phyloP scores from a whole-genome alignment of 768 basidiomycete genomes.

The Auricularia cornea region DNA sequence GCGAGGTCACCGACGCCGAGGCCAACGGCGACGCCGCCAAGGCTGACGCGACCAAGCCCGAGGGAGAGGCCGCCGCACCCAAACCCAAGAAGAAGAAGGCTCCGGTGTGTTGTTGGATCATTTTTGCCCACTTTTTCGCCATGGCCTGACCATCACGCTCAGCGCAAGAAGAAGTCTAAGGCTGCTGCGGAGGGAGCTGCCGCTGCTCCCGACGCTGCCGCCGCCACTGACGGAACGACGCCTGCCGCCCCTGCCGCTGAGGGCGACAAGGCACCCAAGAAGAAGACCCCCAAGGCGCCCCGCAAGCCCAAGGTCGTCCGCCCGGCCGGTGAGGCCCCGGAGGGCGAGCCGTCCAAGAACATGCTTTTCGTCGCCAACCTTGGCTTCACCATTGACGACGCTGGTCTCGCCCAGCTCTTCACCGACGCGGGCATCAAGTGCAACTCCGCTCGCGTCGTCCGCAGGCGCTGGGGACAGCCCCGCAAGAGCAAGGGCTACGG shows the following conservation, averaged over 20 bases:
- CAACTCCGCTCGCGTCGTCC: slow-evolving; percentile 82
- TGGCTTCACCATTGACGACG: slow-evolving; percentile 88
- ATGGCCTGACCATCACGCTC: background rate
- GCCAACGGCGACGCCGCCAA: slow-evolving; percentile 64
- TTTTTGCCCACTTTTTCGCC: slow-evolving; percentile 13
- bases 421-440: slow-evolving; percentile 78
- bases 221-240: slow-evolving; percentile 28
- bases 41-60: slow-evolving; percentile 37
- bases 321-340: slow-evolving; percentile 73
- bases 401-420: slow-evolving; percentile 70
- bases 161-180: slow-evolving; percentile 35
- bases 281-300: slow-evolving; percentile 49
- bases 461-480: slow-evolving; percentile 72
- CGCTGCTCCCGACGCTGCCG: slow-evolving; percentile 17
- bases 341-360: slow-evolving; percentile 80
- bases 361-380: slow-evolving; percentile 97
- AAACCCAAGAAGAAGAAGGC: slow-evolving; percentile 71
- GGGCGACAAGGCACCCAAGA: slow-evolving; percentile 30
- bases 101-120: slow-evolving; percentile 36
- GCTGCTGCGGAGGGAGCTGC: slow-evolving; percentile 31
- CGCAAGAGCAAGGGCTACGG: slow-evolving; percentile 94
- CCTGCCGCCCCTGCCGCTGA: slow-evolving; percentile 25
- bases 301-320: slow-evolving; percentile 53
- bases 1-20: slow-evolving; percentile 85
- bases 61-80: slow-evolving; percentile 53